These are phyloP conservation scores for Trypanosoma grayi DNA, from an alignment of 208 protist species.

Conservation along the genomic window DNA sequence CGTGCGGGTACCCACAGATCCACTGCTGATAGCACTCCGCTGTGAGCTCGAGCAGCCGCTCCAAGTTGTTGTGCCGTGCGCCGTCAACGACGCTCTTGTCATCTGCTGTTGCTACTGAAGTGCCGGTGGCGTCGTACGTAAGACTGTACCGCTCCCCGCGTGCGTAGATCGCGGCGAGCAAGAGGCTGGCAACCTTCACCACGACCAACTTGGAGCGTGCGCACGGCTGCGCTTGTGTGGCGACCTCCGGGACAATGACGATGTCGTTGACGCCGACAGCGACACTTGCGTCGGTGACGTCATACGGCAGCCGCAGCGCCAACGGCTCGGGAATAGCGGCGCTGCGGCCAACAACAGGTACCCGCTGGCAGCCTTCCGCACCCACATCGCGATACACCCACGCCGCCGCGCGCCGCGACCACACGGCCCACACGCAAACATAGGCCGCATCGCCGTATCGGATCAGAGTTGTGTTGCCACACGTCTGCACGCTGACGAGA, in stretches of 20 bases:
- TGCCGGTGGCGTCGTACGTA: conserved; percentile 1
- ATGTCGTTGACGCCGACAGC: conserved; percentile 56
- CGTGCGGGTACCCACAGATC: conserved; percentile 25
- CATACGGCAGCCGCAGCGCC: conserved; percentile 64
- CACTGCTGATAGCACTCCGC: conserved; percentile 32
- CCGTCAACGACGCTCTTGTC: neutral
- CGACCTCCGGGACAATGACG: conserved; percentile 45
- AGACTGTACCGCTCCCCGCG: conserved; percentile 13
- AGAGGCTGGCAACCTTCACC: conserved; percentile 21
- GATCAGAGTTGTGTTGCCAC: conserved; percentile 57
- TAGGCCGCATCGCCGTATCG: conserved; percentile 48
- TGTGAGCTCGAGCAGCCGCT: conserved; percentile 27
- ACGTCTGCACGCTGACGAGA: conserved; percentile 32
- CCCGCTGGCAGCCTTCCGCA: conserved; percentile 18
- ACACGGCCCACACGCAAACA: conserved; percentile 62
- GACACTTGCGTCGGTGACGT: conserved; percentile 46
- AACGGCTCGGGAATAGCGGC: conserved; percentile 46
- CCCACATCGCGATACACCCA: conserved; percentile 55
- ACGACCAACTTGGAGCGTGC: conserved; percentile 3
- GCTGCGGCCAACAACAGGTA: conserved; percentile 38
- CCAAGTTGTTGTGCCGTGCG: neutral
- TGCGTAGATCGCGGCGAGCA: conserved; percentile 23
- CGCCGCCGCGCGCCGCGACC: conserved; percentile 34
- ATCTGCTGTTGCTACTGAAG: neutral
- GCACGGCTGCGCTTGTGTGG: neutral